Evolutionary conservation across 257 asterid species (phyloP).

Genomic region (Coffea canephora): DNA sequence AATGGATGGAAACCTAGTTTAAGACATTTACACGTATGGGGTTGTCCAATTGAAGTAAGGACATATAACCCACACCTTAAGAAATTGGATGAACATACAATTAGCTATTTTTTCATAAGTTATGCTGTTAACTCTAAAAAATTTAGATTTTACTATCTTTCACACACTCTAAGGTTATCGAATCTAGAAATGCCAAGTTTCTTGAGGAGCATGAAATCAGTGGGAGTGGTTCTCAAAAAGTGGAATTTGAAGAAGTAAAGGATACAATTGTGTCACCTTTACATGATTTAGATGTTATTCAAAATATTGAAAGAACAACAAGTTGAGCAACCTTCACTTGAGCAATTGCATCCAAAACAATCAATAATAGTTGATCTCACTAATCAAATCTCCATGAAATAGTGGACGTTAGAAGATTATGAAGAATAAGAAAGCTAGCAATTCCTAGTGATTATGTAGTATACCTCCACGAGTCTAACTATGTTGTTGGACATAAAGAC

Average conservation of each 20-base stretch:
- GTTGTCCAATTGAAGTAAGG: no score
- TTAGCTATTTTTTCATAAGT: no score
- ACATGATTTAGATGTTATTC: not conserved
- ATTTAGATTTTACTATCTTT: no score
- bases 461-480: not conserved
- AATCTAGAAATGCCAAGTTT: no score
- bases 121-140: no score
- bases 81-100: no score
- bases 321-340: not conserved
- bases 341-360: not conserved
- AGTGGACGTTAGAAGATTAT: not conserved
- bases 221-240: no score
- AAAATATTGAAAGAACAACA: not conserved
- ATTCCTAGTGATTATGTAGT: not conserved
- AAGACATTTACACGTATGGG: not conserved
- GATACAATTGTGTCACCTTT: no score
- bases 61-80: no score
- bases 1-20: not conserved
- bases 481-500: not conserved
- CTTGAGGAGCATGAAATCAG: no score
- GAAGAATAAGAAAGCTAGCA: not conserved
- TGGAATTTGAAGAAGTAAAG: no score
- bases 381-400: not conserved
- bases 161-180: no score
- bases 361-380: not conserved